Percentiles rank a stretch among this genome's conserved stretches.
Evolutionary conservation across 1,139 yeast genomes (phyloP).

Genomic region (Candida mesenterica): DNA sequence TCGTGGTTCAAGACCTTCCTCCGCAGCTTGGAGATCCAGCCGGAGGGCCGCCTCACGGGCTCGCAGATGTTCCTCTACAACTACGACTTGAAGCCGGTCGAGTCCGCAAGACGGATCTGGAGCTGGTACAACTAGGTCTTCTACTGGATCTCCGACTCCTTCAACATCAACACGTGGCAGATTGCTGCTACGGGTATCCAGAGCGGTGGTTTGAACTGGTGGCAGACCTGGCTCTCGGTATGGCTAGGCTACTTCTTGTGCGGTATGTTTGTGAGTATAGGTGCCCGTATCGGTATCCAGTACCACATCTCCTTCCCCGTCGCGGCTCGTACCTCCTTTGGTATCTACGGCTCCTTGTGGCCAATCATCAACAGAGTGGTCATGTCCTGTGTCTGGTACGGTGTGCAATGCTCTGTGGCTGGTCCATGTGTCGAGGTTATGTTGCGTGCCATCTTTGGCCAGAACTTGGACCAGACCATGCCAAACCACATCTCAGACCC

Average conservation of each 20-base stretch:
- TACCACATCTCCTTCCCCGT: slow-evolving; percentile 82
- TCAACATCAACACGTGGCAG: slow-evolving; percentile 88
- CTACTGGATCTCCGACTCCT: slow-evolving; percentile 86
- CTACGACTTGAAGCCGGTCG: slow-evolving; percentile 76
- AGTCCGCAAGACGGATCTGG: slow-evolving; percentile 68
- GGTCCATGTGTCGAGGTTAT: slow-evolving; percentile 77
- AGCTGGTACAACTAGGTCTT: slow-evolving; percentile 74
- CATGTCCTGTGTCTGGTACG: slow-evolving; percentile 82
- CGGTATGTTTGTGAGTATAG: slow-evolving; percentile 59
- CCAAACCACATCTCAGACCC: slow-evolving; percentile 53
- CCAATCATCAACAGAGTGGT: slow-evolving; percentile 78
- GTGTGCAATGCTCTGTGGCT: slow-evolving; percentile 80
- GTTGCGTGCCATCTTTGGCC: slow-evolving; percentile 67
- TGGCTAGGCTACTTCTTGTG: slow-evolving; percentile 70
- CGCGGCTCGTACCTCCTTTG: slow-evolving; percentile 69
- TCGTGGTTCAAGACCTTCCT: slow-evolving; percentile 4
- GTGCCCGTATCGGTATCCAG: slow-evolving; percentile 69
- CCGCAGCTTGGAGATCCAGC: slow-evolving; percentile 21
- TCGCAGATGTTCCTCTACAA: slow-evolving; percentile 64
- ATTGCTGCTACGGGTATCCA: slow-evolving; percentile 81
- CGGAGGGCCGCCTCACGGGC: slow-evolving; percentile 35
- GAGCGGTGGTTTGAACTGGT: slow-evolving; percentile 70
- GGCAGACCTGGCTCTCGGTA: slow-evolving; percentile 86
- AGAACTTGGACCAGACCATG: slow-evolving; percentile 46
- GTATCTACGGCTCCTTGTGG: slow-evolving; percentile 77